A percentile compares a stretch with the other conserved stretches of the same genome.
Evolutionary conservation across 108 stramenopile genomes (phyloP).

Genomic region (Nitzschia sp.): DNA sequence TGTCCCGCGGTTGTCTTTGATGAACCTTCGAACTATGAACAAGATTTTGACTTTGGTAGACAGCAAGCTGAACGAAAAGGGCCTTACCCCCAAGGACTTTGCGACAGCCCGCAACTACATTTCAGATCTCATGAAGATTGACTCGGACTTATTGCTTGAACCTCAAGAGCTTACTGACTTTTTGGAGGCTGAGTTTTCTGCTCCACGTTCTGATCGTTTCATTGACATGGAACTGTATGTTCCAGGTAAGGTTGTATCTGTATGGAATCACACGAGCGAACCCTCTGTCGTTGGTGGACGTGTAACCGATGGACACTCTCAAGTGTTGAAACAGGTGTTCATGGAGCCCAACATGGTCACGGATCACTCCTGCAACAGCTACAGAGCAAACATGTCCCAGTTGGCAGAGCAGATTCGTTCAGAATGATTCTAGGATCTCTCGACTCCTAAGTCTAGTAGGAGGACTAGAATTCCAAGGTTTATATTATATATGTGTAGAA

Average conservation of each 20-base stretch:
- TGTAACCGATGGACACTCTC: conserved; percentile 45
- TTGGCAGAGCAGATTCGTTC: conserved; percentile 20
- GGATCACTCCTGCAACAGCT: conserved; percentile 25
- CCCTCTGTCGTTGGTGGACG: conserved; percentile 19
- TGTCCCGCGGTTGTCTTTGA: conserved; percentile 37
- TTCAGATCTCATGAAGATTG: conserved; percentile 15
- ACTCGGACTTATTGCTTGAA: conserved; percentile 31
- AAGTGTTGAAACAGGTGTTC: conserved; percentile 33
- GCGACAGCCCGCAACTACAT: conserved; percentile 8
- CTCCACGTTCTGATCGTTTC: conserved; percentile 12
- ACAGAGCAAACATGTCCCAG: conserved; percentile 14
- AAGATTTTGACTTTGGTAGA: conserved; percentile 24
- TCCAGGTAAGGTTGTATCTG: conserved; percentile 37
- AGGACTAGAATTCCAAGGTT: no score
- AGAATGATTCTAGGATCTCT: no score
- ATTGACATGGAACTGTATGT: conserved; percentile 38
- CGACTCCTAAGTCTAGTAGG: no score
- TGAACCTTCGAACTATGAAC: conserved; percentile 25
- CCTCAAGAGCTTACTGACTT: conserved; percentile 15
- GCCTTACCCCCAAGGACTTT: conserved; percentile 24
- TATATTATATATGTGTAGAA: no score
- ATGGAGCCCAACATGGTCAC: conserved; percentile 21
- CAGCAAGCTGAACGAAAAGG: conserved; percentile 28
- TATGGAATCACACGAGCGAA: conserved; percentile 39
- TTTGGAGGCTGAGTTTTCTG: conserved; percentile 18